Percentiles rank a stretch among this genome's conserved stretches.
phyloP scores from a whole-genome alignment of 2,329 filamentous ascomycete species.

The Graphium sp. region DNA sequence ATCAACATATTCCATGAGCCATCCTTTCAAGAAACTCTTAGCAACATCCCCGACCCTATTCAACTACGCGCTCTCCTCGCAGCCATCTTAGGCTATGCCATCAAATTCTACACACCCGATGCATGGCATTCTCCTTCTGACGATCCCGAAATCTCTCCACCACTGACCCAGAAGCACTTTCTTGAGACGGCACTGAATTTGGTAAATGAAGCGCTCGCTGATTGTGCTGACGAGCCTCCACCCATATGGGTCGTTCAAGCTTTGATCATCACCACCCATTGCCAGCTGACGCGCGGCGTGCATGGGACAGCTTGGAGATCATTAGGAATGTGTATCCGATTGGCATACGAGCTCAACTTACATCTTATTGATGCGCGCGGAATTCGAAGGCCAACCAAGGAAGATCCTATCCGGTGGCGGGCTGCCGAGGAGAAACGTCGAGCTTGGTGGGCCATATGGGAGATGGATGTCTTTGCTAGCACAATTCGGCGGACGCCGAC shows the following conservation, averaged over 20 bases:
- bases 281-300: slow-evolving; percentile 16
- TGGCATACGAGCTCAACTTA: slow-evolving; percentile 17
- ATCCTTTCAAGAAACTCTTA: slow-evolving; percentile 10
- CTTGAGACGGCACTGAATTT: slow-evolving; percentile 9
- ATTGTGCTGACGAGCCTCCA: slow-evolving; percentile 14
- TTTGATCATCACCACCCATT: slow-evolving; percentile 14
- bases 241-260: slow-evolving; percentile 18
- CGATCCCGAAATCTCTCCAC: too few species aligned
- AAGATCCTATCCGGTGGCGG: slow-evolving; percentile 9
- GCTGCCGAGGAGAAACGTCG: slow-evolving; percentile 17
- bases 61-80: slow-evolving; percentile 12
- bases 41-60: slow-evolving; percentile 5
- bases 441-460: slow-evolving; percentile 22
- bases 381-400: slow-evolving; percentile 3
- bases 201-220: slow-evolving; percentile 12
- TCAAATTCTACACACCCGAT: slow-evolving; percentile 8
- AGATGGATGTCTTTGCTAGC: slow-evolving; percentile 22
- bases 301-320: slow-evolving; percentile 17
- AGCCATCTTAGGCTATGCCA: slow-evolving; percentile 13
- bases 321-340: slow-evolving; percentile 11
- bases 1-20: slow-evolving; percentile 14
- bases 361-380: slow-evolving; percentile 11
- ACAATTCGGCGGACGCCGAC: slow-evolving; percentile 18
- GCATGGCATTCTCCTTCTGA: background rate
- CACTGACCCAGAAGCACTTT: slow-evolving; percentile 7